These are phyloP conservation scores for Colletotrichum noveboracense DNA, from an alignment of 2,329 filamentous ascomycete genomes.

Conservation along the genomic window DNA sequence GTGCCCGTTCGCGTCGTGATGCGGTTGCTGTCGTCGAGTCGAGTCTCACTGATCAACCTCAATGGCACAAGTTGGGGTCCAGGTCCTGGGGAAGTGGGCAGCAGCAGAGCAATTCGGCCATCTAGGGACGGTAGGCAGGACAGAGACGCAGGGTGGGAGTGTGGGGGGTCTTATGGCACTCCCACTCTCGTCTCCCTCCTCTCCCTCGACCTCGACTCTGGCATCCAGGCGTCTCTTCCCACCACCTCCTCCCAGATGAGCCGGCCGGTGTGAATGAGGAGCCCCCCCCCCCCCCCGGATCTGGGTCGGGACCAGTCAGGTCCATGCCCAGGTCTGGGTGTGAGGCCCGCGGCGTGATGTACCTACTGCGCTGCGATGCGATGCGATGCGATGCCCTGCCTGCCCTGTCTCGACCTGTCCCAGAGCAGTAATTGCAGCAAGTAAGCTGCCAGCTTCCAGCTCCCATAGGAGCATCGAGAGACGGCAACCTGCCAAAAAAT, in stretches of 20 bases:
- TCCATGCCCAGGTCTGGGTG: not conserved
- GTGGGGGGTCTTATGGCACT: conserved; percentile 20
- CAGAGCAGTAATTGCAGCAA: not conserved
- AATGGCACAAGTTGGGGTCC: conserved; percentile 1
- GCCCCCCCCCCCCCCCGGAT: not conserved
- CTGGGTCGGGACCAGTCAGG: not conserved
- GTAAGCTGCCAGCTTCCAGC: not conserved
- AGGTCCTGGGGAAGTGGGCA: conserved; percentile 13
- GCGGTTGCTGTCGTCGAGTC: not conserved
- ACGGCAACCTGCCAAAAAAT: not conserved
- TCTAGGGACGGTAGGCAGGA: not conserved
- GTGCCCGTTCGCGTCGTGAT: not conserved
- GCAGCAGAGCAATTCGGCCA: not conserved
- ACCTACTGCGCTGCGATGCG: not conserved
- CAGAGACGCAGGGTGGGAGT: not conserved
- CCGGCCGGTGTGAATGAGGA: not conserved
- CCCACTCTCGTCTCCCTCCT: not conserved
- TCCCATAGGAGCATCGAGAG: not conserved
- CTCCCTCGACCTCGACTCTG: not conserved
- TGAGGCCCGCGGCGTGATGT: not conserved
- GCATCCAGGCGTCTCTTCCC: not conserved
- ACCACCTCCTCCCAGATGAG: not conserved
- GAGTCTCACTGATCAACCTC: not conserved
- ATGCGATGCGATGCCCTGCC: conserved; percentile 3
- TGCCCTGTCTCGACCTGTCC: not conserved